Base-by-base conservation (phyloP, 2,329 filamentous ascomycete species). In the Fusarium virguliforme region DNA sequence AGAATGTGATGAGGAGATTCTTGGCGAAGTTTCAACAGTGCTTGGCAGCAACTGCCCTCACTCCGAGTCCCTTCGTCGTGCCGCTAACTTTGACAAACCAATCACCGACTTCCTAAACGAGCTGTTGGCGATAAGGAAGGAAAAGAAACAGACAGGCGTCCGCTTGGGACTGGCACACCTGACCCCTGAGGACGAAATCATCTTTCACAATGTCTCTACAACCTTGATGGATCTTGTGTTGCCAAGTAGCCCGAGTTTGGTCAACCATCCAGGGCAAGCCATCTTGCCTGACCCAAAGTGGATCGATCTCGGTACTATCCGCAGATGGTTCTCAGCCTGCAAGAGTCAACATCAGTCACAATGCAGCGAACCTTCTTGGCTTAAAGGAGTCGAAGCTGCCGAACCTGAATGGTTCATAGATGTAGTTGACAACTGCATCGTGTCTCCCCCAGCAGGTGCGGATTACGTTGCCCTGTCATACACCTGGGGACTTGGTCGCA, bases 401-500 rank as follows among this genome's bases (percentile, higher is more conserved):
- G 37, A 54, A 4, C 57, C 62, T 9, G 62, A 65, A 15, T 65
- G 51, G 51, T 53, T 68, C 8, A 64, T 68, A 1, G 65, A 68
- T 8, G 65, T 68, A 3, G 28, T 59, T n/a, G 32, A 68, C 6
- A 18, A 53, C 2, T 68, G 65, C 28, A 60, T 65, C 3, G 62
- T 68, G n/a, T 15, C 41, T 28, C 51, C 57, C 13, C 65, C 57
- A 8, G 10, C n/a, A 8, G 62, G 58, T 8, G 60, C 53, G 34
- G 30, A 8, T 1, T 68, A 68, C 10, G 53, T 65, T 15, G 57
- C 62, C 24, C 59, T 68, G 40, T 68, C 62, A 13, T 68, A 68
- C 32, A 68, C 65, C 1, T 68, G 65, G 62, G 62, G 65, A 34
- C 58, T 62, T 5, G 62, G 62, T 1, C 35, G 46, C 3, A 65